Conservation (phyloP, 768 basidiomycete species). For the Tylopilus sp. region DNA sequence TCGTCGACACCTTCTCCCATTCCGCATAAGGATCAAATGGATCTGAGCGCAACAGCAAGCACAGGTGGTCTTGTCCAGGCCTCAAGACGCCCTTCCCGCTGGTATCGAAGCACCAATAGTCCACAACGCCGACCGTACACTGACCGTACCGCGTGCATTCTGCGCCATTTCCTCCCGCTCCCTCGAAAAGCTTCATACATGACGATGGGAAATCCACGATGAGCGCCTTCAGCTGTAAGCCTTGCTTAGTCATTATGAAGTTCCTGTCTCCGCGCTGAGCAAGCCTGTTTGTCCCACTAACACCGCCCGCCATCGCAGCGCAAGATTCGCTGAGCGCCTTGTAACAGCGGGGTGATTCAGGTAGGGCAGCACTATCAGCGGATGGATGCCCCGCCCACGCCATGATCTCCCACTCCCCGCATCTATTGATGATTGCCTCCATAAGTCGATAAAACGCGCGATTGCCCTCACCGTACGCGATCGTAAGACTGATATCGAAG, state of each 20-base stretch:
- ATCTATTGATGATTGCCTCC: constrained; percentile 27
- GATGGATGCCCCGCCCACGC: constrained; percentile 29
- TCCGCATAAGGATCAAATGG: constrained; percentile 29
- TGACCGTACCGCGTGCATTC: constrained; percentile 18
- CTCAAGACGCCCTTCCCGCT: constrained; percentile 22
- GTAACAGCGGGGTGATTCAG: constrained; percentile 32
- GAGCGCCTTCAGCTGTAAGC: constrained; percentile 27
- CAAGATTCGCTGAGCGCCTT: constrained; percentile 13
- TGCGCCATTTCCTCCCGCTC: neutral
- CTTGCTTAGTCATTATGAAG: constrained; percentile 32
- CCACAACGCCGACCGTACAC: constrained; percentile 27
- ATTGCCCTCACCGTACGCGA: constrained; percentile 35
- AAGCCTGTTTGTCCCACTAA: neutral
- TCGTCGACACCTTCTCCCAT: constrained; percentile 25
- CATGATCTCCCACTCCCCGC: constrained; percentile 33
- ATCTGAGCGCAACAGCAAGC: constrained; percentile 26
- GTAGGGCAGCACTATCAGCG: constrained; percentile 26
- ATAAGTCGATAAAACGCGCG: constrained; percentile 31
- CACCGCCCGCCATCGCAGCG: neutral
- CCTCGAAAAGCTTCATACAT: constrained; percentile 17
- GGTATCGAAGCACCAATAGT: constrained; percentile 33
- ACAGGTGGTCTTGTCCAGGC: constrained; percentile 27
- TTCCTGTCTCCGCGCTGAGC: constrained; percentile 19
- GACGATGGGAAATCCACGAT: constrained; percentile 20
- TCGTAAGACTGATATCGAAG: constrained; percentile 32